A percentile compares a stretch with the other conserved stretches of the same genome.
Evolutionary conservation across 345 rosid genomes (phyloP).

Genomic region (rapeseed (Brassica napus)): Da-Ae NC_063440.1:20694001-20694500

Average conservation of each 20-base stretch:
- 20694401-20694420: slow-evolving; percentile 61
- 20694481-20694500: slow-evolving; percentile 57
- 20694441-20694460: slow-evolving; percentile 35
- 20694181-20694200: slow-evolving; percentile 49
- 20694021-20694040: slow-evolving; percentile 15
- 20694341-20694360: slow-evolving; percentile 37
- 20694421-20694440: slow-evolving; percentile 48
- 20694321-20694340: slow-evolving; percentile 40
- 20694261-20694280: slow-evolving; percentile 95
- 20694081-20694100: slow-evolving; percentile 43
- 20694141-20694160: slow-evolving; percentile 68
- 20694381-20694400: slow-evolving; percentile 38
- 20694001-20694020: neutral
- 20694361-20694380: slow-evolving; percentile 40
- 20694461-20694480: slow-evolving; percentile 53
- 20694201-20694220: slow-evolving; percentile 41
- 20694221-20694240: slow-evolving; percentile 77
- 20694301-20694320: slow-evolving; percentile 59
- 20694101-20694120: slow-evolving; percentile 35
- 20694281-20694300: slow-evolving; percentile 73
- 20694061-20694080: slow-evolving; percentile 65
- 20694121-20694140: slow-evolving; percentile 50
- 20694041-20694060: slow-evolving; percentile 60
- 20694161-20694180: slow-evolving; percentile 58
- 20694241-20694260: slow-evolving; percentile 83